Conservation (phyloP, 2,329 filamentous ascomycete genomes). For the Chaetomiaceae sp. region DNA sequence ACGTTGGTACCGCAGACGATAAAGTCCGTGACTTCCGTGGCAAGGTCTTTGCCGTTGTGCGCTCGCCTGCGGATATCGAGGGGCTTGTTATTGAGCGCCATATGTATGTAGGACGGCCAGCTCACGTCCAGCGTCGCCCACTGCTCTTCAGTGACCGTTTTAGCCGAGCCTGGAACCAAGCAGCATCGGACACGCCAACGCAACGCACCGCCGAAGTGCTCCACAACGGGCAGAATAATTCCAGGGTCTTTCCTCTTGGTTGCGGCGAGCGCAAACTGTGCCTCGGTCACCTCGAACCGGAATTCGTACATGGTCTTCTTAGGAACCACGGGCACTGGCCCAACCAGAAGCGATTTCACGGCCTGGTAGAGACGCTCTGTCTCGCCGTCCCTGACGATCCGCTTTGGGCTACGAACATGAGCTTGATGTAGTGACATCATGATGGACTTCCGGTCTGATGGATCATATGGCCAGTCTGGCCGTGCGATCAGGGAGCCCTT, state of each 20-base stretch:
- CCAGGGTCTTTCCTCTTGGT: constrained; percentile 17
- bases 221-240: constrained; percentile 35
- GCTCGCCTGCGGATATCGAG: constrained; percentile 60
- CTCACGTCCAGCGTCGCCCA: constrained; percentile 62
- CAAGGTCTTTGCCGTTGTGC: constrained; percentile 70
- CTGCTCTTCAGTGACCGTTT: constrained; percentile 38
- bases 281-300: constrained; percentile 37
- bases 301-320: constrained; percentile 40
- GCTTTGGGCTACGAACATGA: constrained; percentile 45
- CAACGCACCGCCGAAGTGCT: constrained; percentile 49
- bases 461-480: constrained; percentile 39
- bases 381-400: constrained; percentile 31
- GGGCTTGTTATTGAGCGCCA: constrained; percentile 60
- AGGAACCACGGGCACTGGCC: constrained; percentile 39
- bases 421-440: constrained; percentile 44
- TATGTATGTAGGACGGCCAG: constrained; percentile 69
- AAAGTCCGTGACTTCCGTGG: constrained; percentile 65
- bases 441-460: constrained; percentile 40
- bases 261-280: constrained; percentile 31
- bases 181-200: constrained; percentile 69
- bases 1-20: constrained; percentile 58
- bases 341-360: constrained; percentile 47
- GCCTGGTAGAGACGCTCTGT: constrained; percentile 52
- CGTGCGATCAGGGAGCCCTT: constrained; percentile 23
- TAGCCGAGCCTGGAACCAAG: constrained; percentile 21